Evolutionary conservation across 805 yeast genomes (phyloP).

Genomic region (Myxozyma geophila): DNA sequence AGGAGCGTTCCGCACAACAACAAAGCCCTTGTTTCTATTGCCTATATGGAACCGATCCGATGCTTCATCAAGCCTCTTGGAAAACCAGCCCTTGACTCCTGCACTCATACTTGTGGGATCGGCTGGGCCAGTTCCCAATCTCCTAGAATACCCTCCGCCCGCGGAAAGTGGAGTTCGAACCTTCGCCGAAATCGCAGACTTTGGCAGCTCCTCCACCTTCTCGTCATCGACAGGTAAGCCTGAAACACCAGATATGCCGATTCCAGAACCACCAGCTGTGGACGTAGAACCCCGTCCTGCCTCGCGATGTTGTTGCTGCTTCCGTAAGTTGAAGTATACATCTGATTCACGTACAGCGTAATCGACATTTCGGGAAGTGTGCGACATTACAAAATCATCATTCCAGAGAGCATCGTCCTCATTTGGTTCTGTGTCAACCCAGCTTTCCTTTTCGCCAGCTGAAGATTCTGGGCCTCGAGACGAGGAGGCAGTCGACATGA

Average conservation of each 20-base stretch:
- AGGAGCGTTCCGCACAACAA: slow-evolving; percentile 39
- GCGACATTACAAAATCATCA: not conserved
- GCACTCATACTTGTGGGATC: slow-evolving; percentile 39
- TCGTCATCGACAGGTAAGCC: not conserved
- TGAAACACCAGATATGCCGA: not conserved
- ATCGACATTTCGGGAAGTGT: slow-evolving; percentile 45
- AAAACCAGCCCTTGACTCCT: slow-evolving; percentile 38
- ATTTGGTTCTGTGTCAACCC: slow-evolving; percentile 8
- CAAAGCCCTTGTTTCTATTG: slow-evolving; percentile 33
- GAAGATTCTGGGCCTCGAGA: not conserved
- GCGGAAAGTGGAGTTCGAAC: slow-evolving; percentile 37
- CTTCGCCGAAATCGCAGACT: not conserved
- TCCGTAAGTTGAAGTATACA: slow-evolving; percentile 44
- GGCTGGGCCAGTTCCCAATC: slow-evolving; percentile 40
- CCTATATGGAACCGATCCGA: slow-evolving; percentile 19
- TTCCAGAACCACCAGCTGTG: slow-evolving; percentile 1
- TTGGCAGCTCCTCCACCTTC: not conserved
- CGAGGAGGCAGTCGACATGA: slow-evolving; percentile 5
- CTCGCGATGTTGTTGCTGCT: not conserved
- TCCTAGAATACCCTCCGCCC: slow-evolving; percentile 24
- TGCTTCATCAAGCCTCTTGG: slow-evolving; percentile 23
- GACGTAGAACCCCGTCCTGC: not conserved
- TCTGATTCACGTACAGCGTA: slow-evolving; percentile 68
- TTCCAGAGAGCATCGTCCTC: slow-evolving; percentile 19
- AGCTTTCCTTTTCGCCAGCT: slow-evolving; percentile 3